These are phyloP conservation scores for Magnolia officinalis DNA, from an alignment of 164 flowering plant species.

Conservation along the genomic window DNA sequence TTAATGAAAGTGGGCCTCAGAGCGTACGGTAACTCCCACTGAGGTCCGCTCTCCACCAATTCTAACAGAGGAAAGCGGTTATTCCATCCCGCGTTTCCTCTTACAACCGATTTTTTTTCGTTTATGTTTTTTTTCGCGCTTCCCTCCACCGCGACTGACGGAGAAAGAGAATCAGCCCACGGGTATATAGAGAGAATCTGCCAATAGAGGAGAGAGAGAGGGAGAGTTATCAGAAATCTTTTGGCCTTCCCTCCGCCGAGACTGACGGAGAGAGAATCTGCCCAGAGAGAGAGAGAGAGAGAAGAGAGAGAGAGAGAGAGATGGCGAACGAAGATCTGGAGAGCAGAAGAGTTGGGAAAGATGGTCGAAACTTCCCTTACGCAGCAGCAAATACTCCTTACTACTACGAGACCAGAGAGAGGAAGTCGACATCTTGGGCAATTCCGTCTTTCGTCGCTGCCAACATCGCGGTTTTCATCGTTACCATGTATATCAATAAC, in stretches of 20 bases:
- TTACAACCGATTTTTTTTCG: too few species aligned
- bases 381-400: background rate
- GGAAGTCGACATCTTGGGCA: slow-evolving; percentile 72
- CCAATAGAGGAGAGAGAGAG: too few species aligned
- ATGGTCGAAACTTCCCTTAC: slow-evolving; percentile 19
- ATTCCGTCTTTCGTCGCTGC: slow-evolving; percentile 67
- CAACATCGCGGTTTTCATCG: slow-evolving; percentile 57
- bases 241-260: background rate
- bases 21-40: too few species aligned
- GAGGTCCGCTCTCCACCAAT: too few species aligned
- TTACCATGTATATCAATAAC: slow-evolving; percentile 63
- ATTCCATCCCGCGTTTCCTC: too few species aligned
- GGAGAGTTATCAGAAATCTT: too few species aligned
- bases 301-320: background rate
- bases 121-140: too few species aligned
- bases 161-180: too few species aligned
- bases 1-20: too few species aligned
- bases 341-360: slow-evolving; percentile 33
- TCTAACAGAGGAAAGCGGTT: too few species aligned
- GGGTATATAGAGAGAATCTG: too few species aligned
- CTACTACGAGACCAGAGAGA: slow-evolving; percentile 24
- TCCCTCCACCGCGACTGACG: too few species aligned
- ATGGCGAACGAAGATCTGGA: slow-evolving; percentile 44
- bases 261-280: background rate
- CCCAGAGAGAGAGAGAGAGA: background rate